These are phyloP conservation scores for Moricandia moricandioides DNA, from an alignment of 345 rosid species.

Conservation along the genomic window DNA sequence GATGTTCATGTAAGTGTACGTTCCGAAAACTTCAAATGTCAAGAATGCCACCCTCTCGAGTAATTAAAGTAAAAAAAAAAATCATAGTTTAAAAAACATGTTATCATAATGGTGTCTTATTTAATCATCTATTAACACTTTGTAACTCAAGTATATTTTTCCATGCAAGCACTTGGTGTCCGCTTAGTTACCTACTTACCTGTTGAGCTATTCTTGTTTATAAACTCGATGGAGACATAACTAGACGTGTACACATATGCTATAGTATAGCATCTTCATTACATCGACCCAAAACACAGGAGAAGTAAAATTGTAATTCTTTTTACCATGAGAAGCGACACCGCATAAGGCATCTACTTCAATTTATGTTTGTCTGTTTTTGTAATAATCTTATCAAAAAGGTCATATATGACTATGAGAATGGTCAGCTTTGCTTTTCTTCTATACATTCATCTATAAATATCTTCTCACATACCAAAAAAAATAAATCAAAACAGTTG, in stretches of 20 bases:
- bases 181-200: neutral
- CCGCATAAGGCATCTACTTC: slow-evolving; percentile 17
- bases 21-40: slow-evolving; percentile 10
- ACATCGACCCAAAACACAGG: neutral
- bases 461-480: neutral
- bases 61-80: neutral
- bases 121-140: neutral
- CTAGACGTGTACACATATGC: neutral
- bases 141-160: neutral
- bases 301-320: slow-evolving; percentile 6
- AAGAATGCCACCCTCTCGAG: neutral
- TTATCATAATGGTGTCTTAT: neutral
- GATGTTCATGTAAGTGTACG: slow-evolving; percentile 11
- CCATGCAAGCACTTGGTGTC: neutral
- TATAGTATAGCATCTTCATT: neutral
- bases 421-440: slow-evolving; percentile 22
- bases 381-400: neutral
- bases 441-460: slow-evolving; percentile 27
- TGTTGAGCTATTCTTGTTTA: neutral
- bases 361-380: neutral
- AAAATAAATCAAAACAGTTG: neutral
- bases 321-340: slow-evolving; percentile 15
- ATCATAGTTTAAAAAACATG: neutral
- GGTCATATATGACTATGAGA: neutral
- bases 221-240: neutral